Evolutionary conservation across 768 basidiomycete genomes (phyloP).

Genomic region (Daedaleopsis nitida): DNA sequence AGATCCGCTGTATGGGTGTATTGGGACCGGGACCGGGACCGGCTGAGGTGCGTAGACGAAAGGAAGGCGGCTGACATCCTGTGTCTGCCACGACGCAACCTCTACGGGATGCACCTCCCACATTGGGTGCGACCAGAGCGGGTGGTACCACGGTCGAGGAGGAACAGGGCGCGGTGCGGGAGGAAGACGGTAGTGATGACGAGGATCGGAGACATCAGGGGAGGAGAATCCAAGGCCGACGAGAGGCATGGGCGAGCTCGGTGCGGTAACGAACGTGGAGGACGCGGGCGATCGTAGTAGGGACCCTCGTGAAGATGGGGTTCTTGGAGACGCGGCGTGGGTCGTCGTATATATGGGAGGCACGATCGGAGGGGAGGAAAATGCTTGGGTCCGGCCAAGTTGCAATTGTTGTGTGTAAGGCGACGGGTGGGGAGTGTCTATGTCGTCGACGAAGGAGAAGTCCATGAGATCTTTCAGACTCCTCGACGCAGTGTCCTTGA

Average conservation of each 20-base stretch:
- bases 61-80: too few relatives aligned
- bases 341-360: too few relatives aligned
- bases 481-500: background rate
- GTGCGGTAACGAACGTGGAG: background rate
- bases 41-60: too few relatives aligned
- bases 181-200: background rate
- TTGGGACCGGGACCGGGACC: too few relatives aligned
- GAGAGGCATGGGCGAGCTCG: background rate
- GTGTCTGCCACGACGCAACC: too few relatives aligned
- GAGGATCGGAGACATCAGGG: background rate
- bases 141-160: too few relatives aligned
- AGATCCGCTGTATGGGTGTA: too few relatives aligned
- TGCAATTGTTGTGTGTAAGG: background rate
- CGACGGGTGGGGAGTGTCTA: background rate
- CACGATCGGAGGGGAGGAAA: background rate
- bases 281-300: background rate
- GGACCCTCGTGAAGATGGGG: background rate
- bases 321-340: too few relatives aligned
- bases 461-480: background rate
- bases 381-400: background rate
- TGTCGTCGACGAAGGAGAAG: background rate
- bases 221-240: slow-evolving; percentile 8
- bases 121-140: too few relatives aligned
- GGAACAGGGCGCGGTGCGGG: background rate
- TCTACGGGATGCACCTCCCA: too few relatives aligned